Conservation (phyloP, 495 filamentous ascomycete species). For the Talaromyces stipitatus region DNA sequence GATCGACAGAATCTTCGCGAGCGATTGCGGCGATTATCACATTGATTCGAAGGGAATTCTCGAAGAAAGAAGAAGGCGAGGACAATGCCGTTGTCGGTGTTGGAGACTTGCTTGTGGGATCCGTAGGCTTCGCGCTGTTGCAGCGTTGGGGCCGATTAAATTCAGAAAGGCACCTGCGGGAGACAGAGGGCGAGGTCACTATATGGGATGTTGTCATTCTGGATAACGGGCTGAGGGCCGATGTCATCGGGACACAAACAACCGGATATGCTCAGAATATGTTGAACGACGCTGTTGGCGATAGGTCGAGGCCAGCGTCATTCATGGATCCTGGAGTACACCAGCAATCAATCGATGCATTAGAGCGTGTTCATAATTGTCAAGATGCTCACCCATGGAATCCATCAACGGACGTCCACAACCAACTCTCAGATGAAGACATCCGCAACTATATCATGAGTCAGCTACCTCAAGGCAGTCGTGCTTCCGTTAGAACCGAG, state of each 20-base stretch:
- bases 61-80: constrained; percentile 49
- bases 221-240: constrained; percentile 53
- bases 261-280: constrained; percentile 16
- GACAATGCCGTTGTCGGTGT: constrained; percentile 58
- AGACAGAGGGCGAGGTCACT: constrained; percentile 49
- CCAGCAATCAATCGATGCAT: constrained; percentile 37
- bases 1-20: constrained; percentile 69
- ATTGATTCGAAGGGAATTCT: constrained; percentile 63
- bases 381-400: neutral
- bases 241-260: constrained; percentile 43
- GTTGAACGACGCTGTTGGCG: constrained; percentile 10
- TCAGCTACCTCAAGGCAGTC: constrained; percentile 36
- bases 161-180: constrained; percentile 46
- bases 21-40: constrained; percentile 76
- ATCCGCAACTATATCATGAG: constrained; percentile 37
- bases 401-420: constrained; percentile 22
- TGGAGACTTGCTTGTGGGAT: constrained; percentile 56
- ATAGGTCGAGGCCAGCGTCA: constrained; percentile 20
- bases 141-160: constrained; percentile 59
- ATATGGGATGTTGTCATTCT: constrained; percentile 78
- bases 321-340: constrained; percentile 32
- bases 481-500: constrained; percentile 58
- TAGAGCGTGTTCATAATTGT: constrained; percentile 25
- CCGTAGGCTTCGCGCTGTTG: constrained; percentile 64
- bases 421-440: constrained; percentile 36